A percentile compares a stretch with the other conserved stretches of the same genome.
Evolutionary conservation across 495 filamentous ascomycete species (phyloP).

Genomic region (Paragyromitra xinjiangensis): DNA sequence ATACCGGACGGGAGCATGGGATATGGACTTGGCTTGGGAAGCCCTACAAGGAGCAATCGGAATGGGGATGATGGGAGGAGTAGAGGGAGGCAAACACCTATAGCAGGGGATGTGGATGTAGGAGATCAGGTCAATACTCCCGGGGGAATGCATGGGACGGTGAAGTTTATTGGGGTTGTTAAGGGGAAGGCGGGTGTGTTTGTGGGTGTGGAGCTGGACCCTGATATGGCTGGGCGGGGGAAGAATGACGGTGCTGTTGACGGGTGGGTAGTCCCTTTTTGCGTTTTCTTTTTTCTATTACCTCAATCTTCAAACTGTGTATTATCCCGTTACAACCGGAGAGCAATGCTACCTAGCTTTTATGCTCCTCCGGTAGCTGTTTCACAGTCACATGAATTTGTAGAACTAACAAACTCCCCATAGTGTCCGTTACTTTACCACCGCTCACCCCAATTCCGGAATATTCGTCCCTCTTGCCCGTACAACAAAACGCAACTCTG

Average conservation of each 20-base stretch:
- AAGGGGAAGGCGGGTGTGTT: conserved; percentile 90
- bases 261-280: conserved; percentile 68
- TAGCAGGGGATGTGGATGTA: conserved; percentile 70
- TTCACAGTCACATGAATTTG: conserved; percentile 5
- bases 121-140: conserved; percentile 95
- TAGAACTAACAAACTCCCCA: conserved; percentile 24
- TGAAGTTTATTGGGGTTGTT: conserved; percentile 88
- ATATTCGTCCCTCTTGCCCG: conserved; percentile 95
- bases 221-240: conserved; percentile 79
- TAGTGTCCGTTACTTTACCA: conserved; percentile 84
- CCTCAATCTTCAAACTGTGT: conserved; percentile 8
- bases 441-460: conserved; percentile 77
- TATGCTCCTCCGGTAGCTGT: conserved; percentile 10
- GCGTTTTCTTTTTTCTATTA: conserved; percentile 10
- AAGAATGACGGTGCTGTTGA: conserved; percentile 99
- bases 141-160: conserved; percentile 88
- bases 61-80: conserved; percentile 38
- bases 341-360: conserved; percentile 24
- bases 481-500: conserved; percentile 73
- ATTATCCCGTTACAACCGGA: conserved; percentile 5
- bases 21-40: conserved; percentile 64
- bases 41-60: conserved; percentile 41
- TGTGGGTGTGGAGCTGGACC: conserved; percentile 90
- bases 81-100: conserved; percentile 55
- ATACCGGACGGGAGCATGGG: conserved; percentile 70